phyloP scores from a whole-genome alignment of 306 rosid species.

The Styphnolobium japonicum region DNA sequence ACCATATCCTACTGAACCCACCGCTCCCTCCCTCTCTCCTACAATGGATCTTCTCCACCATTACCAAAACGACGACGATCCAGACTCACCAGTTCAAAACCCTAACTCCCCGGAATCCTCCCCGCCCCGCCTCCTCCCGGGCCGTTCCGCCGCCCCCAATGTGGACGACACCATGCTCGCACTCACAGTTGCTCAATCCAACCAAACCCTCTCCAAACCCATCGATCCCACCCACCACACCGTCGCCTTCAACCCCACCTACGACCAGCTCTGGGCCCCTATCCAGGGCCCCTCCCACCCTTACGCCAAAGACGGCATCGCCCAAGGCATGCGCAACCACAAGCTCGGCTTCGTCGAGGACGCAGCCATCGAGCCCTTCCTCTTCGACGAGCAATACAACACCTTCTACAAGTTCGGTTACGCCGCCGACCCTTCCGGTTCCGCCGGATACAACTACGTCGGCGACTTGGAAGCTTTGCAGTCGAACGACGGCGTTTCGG shows the following conservation, averaged over 20 bases:
- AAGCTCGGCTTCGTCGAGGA: conserved; percentile 92
- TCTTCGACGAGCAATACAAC: conserved; percentile 93
- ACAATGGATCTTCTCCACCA: conserved; percentile 72
- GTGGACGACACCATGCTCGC: conserved; percentile 94
- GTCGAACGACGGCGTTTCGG: conserved; percentile 66
- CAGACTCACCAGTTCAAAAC: conserved; percentile 29
- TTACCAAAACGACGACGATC: conserved; percentile 50
- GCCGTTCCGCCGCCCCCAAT: conserved; percentile 73
- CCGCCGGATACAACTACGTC: conserved; percentile 63
- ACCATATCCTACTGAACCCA: background rate
- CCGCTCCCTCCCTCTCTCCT: background rate
- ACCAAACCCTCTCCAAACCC: conserved; percentile 45
- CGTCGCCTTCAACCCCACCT: conserved; percentile 81
- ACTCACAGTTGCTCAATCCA: conserved; percentile 52
- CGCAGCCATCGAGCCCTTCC: conserved; percentile 77
- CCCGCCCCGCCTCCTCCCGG: conserved; percentile 72
- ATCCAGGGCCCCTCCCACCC: conserved; percentile 90
- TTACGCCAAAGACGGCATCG: conserved; percentile 86
- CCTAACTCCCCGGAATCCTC: conserved; percentile 61
- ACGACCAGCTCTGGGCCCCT: conserved; percentile 95
- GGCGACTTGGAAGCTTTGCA: conserved; percentile 69
- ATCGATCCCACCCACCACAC: conserved; percentile 78
- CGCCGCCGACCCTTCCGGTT: conserved; percentile 89
- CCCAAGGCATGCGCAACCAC: conserved; percentile 96
- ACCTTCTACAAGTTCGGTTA: conserved; percentile 85